Evolutionary conservation across 805 yeast species (phyloP).

Genomic region (Lachancea lanzarotensis): DNA sequence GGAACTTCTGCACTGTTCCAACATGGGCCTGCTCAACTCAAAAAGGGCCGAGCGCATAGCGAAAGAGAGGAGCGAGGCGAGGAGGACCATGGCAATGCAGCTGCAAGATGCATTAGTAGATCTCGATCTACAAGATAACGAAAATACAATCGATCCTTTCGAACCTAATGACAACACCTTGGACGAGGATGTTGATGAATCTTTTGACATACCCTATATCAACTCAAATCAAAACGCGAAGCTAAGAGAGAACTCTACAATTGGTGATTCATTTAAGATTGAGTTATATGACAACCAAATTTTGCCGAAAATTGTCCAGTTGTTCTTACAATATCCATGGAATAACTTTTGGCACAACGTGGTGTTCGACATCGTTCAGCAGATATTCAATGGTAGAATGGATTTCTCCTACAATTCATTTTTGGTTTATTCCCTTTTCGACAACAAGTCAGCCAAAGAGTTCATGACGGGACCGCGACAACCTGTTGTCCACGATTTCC

Average conservation of each 20-base stretch:
- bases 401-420: constrained; percentile 81
- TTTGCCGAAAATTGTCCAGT: constrained; percentile 56
- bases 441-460: constrained; percentile 15
- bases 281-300: constrained; percentile 70
- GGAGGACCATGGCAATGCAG: constrained; percentile 44
- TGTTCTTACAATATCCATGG: constrained; percentile 89
- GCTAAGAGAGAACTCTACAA: constrained; percentile 55
- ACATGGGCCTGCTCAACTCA: constrained; percentile 86
- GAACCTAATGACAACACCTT: constrained; percentile 9
- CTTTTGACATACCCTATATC: constrained; percentile 32
- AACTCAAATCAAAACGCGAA: constrained; percentile 35
- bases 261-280: constrained; percentile 84
- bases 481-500: constrained; percentile 31
- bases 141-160: constrained; percentile 4
- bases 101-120: constrained; percentile 32
- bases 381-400: constrained; percentile 80
- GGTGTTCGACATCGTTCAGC: constrained; percentile 94
- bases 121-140: constrained; percentile 14
- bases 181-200: constrained; percentile 31
- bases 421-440: constrained; percentile 40
- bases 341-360: constrained; percentile 96
- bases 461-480: constrained; percentile 10
- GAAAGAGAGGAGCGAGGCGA: constrained; percentile 57
- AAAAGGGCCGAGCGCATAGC: constrained; percentile 63
- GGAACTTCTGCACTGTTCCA: constrained; percentile 93